phyloP scores from a whole-genome alignment of 1,284 basidiomycete species.

The Bothia castanella region DNA sequence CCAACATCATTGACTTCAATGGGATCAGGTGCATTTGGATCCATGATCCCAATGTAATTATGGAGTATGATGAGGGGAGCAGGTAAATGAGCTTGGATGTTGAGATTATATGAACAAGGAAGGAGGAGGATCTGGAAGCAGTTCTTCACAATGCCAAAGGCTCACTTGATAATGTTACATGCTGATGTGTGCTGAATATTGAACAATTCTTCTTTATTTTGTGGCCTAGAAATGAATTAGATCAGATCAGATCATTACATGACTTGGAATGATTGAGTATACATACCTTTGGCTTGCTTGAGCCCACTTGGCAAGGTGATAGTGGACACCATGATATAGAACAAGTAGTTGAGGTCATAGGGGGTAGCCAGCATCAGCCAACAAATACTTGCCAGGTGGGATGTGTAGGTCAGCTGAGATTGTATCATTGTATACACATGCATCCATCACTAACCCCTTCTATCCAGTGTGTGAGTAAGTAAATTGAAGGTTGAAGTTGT shows the following conservation, averaged over 20 bases:
- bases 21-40: no score
- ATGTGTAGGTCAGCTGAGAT: slow-evolving; percentile 1
- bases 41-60: neutral
- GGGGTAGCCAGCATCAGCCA: slow-evolving; percentile 13
- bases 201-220: neutral
- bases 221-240: neutral
- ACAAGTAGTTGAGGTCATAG: neutral
- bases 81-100: neutral
- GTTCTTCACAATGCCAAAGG: neutral
- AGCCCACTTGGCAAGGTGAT: neutral
- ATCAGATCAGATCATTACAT: neutral
- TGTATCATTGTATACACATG: slow-evolving; percentile 4
- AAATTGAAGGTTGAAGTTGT: neutral
- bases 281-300: neutral
- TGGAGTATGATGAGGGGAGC: neutral
- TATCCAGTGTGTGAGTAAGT: neutral
- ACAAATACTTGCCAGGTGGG: slow-evolving; percentile 12
- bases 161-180: neutral
- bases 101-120: neutral
- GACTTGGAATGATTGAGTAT: neutral
- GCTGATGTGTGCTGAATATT: neutral
- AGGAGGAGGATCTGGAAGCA: neutral
- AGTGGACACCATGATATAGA: neutral
- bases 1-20: no score
- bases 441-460: slow-evolving; percentile 16